Base-by-base conservation (phyloP, 164 flowering plant genomes). In the Tetrastigma voinierianum region DNA sequence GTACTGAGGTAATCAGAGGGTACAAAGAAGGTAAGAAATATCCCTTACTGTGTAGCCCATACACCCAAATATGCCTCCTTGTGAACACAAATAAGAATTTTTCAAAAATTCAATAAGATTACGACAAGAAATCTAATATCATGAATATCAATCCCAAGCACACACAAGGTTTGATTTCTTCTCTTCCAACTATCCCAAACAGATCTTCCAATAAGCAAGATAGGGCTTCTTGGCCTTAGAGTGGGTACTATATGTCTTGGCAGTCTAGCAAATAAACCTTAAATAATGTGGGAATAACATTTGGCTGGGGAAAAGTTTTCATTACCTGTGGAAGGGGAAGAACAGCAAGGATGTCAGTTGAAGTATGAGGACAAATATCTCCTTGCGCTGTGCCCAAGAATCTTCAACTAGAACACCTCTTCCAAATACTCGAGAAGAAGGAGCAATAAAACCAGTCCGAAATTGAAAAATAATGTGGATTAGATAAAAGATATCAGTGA, bases 291-390 rank as follows among this genome's bases (percentile, higher is more conserved):
- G 40, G 40, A 32, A 32, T 4, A 32, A 53, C 19, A 53, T 17
- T 17, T 48, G 44, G n/a, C 19, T 3, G 21, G 16, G 16, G 46
- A 49, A 62, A 59, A 32, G 51, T 45, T n/a, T 70, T n/a, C 10
- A 23, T 56, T 69, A 91, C 98, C 93, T 94, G 98, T 24, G 98
- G 98, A 15, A 94, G 84, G 8, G 98, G 98, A 75, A 94, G 96
- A 49, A 89, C 90, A 1, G 98, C 90, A 61, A 94, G 90, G 69
- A 94, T 80, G 73, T 94, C 98, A 58, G 90, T 78, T 5, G 77
- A 94, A 91, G 80, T 84, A 85, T 3, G 93, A 80, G 49, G 82
- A 69, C 66, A 91, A 43, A 72, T 94, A 94, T 68, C 87, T 80
- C 73, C 67, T 87, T 51, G 97, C 96, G 15, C 90, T 91, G n/a